These are phyloP conservation scores for Salix exigua DNA, from an alignment of 345 rosid species.

Conservation along the genomic window DNA sequence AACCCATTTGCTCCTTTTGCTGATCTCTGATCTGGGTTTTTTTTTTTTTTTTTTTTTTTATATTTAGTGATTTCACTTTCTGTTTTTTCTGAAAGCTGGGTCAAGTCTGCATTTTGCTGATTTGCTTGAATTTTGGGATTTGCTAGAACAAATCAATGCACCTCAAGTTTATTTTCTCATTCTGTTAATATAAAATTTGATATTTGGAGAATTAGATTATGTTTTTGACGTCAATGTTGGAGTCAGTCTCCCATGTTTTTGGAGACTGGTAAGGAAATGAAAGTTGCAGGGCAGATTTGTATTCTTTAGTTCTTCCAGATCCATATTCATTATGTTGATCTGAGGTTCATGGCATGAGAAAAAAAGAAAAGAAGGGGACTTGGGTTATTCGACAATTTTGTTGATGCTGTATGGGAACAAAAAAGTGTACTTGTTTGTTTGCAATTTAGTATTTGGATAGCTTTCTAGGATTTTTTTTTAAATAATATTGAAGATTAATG, in stretches of 20 bases:
- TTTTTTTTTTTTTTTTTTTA: background rate
- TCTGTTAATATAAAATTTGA: background rate
- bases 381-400: background rate
- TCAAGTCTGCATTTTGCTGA: background rate
- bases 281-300: background rate
- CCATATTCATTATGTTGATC: background rate
- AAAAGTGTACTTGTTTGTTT: background rate
- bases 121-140: background rate
- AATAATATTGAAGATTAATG: background rate
- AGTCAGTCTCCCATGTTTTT: conserved; percentile 17
- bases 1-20: conserved; percentile 6
- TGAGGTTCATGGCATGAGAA: background rate
- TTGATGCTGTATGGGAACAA: background rate
- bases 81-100: background rate
- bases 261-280: conserved; percentile 8
- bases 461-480: background rate
- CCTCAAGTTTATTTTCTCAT: background rate
- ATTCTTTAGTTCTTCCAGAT: background rate
- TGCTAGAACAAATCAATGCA: background rate
- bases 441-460: background rate
- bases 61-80: background rate
- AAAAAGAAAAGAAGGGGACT: background rate
- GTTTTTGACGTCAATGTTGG: background rate
- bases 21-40: conserved; percentile 37
- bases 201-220: conserved; percentile 1